Conservation (phyloP, 768 basidiomycete genomes). For the Tylopilus vinaceipallidus region DNA sequence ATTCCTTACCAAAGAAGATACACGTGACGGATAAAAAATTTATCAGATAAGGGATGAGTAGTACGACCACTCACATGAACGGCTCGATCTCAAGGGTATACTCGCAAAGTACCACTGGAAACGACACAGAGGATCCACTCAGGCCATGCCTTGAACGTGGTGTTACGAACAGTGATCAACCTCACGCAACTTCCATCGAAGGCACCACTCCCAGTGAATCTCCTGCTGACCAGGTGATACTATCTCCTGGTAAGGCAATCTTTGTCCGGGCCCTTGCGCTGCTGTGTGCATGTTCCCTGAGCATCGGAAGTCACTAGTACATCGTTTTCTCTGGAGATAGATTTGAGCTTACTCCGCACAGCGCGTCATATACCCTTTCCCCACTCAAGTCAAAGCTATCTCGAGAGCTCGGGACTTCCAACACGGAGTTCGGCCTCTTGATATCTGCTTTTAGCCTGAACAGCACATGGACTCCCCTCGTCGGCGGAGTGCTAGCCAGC, state of each 20-base stretch:
- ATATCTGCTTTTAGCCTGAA: slow-evolving; percentile 78
- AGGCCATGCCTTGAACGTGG: background rate
- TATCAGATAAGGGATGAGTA: slow-evolving; percentile 30
- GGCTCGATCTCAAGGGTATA: slow-evolving; percentile 1
- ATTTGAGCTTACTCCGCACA: slow-evolving; percentile 26
- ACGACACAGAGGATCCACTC: background rate
- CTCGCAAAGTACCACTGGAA: background rate
- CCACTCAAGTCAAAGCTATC: slow-evolving; percentile 72
- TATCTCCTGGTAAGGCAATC: slow-evolving; percentile 36
- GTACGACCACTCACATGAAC: background rate
- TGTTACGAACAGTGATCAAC: background rate
- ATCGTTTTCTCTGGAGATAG: slow-evolving; percentile 19
- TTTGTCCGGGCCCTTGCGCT: slow-evolving; percentile 60
- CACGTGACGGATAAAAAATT: slow-evolving; percentile 1
- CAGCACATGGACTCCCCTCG: slow-evolving; percentile 73
- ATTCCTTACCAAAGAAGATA: background rate
- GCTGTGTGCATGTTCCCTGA: slow-evolving; percentile 69
- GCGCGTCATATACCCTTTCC: slow-evolving; percentile 72
- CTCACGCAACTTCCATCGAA: background rate
- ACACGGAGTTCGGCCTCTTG: slow-evolving; percentile 74
- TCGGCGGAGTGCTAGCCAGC: slow-evolving; percentile 70
- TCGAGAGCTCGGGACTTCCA: slow-evolving; percentile 70
- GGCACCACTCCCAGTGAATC: background rate
- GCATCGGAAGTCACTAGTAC: slow-evolving; percentile 77
- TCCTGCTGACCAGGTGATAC: slow-evolving; percentile 12